Evolutionary conservation across 1,284 basidiomycete species (phyloP), one percentile per base, ranked within the genome.

Genomic region (Trametes versicolor): DNA sequence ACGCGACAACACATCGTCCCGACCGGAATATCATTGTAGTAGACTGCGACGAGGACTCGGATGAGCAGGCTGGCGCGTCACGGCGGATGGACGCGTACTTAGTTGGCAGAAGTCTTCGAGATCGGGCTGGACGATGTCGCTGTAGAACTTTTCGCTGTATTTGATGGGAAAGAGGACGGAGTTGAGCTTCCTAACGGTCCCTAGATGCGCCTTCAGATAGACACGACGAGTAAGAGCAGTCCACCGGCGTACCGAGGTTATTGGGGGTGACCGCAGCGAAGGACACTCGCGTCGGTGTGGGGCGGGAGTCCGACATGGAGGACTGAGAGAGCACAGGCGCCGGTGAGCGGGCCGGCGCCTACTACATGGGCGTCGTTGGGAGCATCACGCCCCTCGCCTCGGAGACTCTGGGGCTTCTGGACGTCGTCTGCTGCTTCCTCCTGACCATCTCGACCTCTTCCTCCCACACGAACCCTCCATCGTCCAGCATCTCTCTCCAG

Each of bases 21-120:
- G 67, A 94, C 88, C 58, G 93, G 93, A 63, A 94, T 83, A 78
- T 94, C 93, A 79, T 94, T 94, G 78, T 90, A 93, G 77, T 94
- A 95, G 51, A 93, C 92, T 94, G 71, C 21, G 48, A 51, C 25
- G 36, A 37, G 43, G 15, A 34, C 37, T 34, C 34, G 36, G 29
- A 2, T 21, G 45, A 36, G 12, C 32, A 36, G 19, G 23, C 23
- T 27, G 36, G 53, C 17, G 56, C 56, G 29, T 23, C n/a, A 29
- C 39, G 58, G 27, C 32, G 47, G 48, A 21, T 13, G 21, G 25
- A 56, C 57, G 79, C 81, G 77, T 78, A 83, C 92, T 84, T 70
- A 94, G 88, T 78, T 93, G 89, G 79, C 93, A 94, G 76, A 92
- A 94, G 41, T 89, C 85, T 72, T 94, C 92, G 23, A 88, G 82